phyloP scores from a whole-genome alignment of 2,329 filamentous ascomycete genomes.

The Calonectria pteridis region DNA sequence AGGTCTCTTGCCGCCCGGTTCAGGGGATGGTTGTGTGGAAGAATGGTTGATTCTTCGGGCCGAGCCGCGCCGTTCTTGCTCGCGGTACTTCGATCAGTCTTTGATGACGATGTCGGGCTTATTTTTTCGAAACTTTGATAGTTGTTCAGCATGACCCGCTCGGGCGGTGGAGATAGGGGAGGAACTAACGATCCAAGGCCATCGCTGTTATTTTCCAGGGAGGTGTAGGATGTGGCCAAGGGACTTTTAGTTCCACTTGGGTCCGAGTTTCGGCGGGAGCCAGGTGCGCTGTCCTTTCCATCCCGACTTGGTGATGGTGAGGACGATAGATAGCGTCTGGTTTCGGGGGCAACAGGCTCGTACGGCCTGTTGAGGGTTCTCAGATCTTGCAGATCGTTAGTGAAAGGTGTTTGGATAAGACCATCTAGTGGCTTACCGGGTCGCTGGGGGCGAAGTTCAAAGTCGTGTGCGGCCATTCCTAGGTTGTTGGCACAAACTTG shows the following conservation, averaged over 20 bases:
- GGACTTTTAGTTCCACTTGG: neutral
- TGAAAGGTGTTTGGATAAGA: neutral
- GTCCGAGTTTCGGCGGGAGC: neutral
- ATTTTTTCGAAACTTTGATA: neutral
- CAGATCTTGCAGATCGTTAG: neutral
- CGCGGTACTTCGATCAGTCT: neutral
- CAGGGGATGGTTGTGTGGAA: neutral
- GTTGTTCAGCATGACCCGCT: neutral
- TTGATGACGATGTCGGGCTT: neutral
- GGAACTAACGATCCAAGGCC: neutral
- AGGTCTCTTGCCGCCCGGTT: conserved; percentile 19
- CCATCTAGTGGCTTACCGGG: neutral
- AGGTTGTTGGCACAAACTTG: neutral
- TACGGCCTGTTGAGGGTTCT: conserved; percentile 5
- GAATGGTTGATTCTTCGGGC: neutral
- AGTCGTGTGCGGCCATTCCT: neutral
- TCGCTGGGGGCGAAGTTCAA: conserved; percentile 19
- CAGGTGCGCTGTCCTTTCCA: neutral
- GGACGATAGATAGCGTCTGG: neutral
- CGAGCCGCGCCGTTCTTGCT: neutral
- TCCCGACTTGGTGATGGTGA: conserved; percentile 5
- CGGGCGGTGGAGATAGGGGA: neutral
- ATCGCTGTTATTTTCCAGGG: neutral
- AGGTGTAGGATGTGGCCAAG: neutral
- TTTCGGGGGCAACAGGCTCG: neutral